Percentiles rank a stretch among this genome's conserved stretches.
These are phyloP conservation scores for Sphenostylis stenocarpa DNA, from an alignment of 306 rosid genomes.

Conservation along the genomic window DNA sequence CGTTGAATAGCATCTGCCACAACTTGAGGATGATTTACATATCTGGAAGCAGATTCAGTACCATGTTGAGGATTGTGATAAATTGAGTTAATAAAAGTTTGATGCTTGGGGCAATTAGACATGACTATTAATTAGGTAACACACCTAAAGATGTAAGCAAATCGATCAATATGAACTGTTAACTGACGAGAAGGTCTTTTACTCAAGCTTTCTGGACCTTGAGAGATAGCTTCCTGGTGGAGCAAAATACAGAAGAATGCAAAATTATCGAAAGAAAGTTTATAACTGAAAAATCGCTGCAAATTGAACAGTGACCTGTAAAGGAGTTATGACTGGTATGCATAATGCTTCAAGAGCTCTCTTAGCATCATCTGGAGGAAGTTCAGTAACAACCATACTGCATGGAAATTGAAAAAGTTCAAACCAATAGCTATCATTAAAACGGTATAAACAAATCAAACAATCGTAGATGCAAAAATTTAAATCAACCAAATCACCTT, in stretches of 20 bases:
- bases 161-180: slow-evolving; percentile 91
- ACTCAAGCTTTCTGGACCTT: slow-evolving; percentile 77
- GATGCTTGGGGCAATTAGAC: slow-evolving; percentile 16
- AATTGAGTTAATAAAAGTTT: background rate
- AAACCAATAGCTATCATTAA: slow-evolving; percentile 31
- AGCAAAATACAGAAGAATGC: slow-evolving; percentile 31
- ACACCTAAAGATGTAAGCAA: slow-evolving; percentile 95
- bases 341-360: slow-evolving; percentile 92
- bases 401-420: slow-evolving; percentile 30
- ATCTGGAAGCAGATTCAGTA: slow-evolving; percentile 54
- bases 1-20: slow-evolving; percentile 97
- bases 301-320: slow-evolving; percentile 64
- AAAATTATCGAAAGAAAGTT: slow-evolving; percentile 31
- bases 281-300: background rate
- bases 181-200: slow-evolving; percentile 84
- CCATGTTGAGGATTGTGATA: slow-evolving; percentile 36
- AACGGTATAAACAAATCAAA: slow-evolving; percentile 6
- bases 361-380: slow-evolving; percentile 84
- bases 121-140: slow-evolving; percentile 25
- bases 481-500: slow-evolving; percentile 52
- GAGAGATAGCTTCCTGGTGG: slow-evolving; percentile 82
- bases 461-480: slow-evolving; percentile 11
- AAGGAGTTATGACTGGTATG: slow-evolving; percentile 87
- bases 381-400: slow-evolving; percentile 95
- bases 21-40: slow-evolving; percentile 90